These are phyloP conservation scores for Gossypium davidsonii DNA, from an alignment of 441 rosid genomes.

Conservation along the genomic window DNA sequence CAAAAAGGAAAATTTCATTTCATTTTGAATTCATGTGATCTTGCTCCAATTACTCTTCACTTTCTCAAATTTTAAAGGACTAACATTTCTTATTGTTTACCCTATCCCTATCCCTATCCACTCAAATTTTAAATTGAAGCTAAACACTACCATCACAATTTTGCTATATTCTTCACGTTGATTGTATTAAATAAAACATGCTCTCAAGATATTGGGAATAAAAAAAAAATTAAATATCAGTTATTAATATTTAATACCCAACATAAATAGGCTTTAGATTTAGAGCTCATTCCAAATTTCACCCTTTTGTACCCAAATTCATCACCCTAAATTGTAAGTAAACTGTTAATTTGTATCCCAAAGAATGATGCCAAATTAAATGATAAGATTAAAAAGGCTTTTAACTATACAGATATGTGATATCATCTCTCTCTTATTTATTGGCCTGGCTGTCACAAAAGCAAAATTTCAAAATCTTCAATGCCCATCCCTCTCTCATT, in stretches of 20 bases:
- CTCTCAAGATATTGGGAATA: too few relatives aligned
- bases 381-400: not conserved
- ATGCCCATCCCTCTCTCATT: not conserved
- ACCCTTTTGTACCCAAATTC: not conserved
- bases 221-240: too few relatives aligned
- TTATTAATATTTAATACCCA: not conserved
- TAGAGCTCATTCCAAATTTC: not conserved
- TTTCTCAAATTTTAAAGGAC: not conserved
- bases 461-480: not conserved
- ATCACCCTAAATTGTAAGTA: not conserved
- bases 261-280: not conserved
- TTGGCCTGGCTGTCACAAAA: not conserved
- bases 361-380: not conserved
- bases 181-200: too few relatives aligned
- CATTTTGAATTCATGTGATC: not conserved
- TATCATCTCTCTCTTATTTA: conserved; percentile 26
- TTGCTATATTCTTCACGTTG: too few relatives aligned
- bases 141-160: too few relatives aligned
- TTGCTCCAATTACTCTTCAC: not conserved
- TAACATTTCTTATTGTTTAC: too few relatives aligned
- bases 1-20: not conserved
- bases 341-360: not conserved
- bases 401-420: not conserved
- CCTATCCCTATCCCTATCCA: too few relatives aligned
- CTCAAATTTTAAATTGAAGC: too few relatives aligned